phyloP scores from a whole-genome alignment of 2,329 filamentous ascomycete genomes.

The Aspergillus oerlinghausenensis region DNA sequence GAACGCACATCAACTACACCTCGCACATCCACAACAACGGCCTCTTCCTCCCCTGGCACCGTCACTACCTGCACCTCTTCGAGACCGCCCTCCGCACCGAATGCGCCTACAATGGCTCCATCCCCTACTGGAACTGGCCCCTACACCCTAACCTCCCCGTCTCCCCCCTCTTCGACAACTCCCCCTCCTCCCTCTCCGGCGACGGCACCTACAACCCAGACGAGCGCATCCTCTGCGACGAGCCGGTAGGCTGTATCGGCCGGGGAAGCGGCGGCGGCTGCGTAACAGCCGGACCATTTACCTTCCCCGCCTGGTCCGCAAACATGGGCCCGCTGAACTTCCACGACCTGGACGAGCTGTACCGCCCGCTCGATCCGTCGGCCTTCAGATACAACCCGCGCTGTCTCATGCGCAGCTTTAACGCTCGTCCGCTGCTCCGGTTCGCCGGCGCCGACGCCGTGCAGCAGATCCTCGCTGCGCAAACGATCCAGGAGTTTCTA shows the following conservation, averaged over 20 bases:
- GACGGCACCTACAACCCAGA: conserved; percentile 1
- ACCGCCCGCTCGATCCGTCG: background rate
- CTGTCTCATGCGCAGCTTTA: conserved; percentile 5
- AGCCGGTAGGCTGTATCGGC: background rate
- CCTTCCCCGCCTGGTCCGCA: background rate
- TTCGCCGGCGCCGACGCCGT: background rate
- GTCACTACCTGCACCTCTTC: conserved; percentile 12
- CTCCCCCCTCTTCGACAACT: conserved; percentile 10
- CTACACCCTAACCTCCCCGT: background rate
- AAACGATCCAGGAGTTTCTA: background rate
- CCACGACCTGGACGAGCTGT: background rate
- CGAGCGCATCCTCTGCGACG: background rate
- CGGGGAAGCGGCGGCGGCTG: conserved; percentile 12
- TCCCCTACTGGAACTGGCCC: conserved; percentile 19
- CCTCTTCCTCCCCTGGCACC: conserved; percentile 15
- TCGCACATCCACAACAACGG: conserved; percentile 17
- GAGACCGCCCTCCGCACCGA: conserved; percentile 12
- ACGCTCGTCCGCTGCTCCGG: background rate
- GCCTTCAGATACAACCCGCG: conserved; percentile 11
- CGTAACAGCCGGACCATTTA: conserved; percentile 10
- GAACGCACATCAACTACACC: conserved; percentile 26
- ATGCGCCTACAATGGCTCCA: conserved; percentile 11
- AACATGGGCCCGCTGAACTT: conserved; percentile 10
- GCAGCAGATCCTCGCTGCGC: background rate
- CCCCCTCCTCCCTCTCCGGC: background rate